Base-by-base conservation (phyloP, 805 yeast species). In the Candida anglica region DNA sequence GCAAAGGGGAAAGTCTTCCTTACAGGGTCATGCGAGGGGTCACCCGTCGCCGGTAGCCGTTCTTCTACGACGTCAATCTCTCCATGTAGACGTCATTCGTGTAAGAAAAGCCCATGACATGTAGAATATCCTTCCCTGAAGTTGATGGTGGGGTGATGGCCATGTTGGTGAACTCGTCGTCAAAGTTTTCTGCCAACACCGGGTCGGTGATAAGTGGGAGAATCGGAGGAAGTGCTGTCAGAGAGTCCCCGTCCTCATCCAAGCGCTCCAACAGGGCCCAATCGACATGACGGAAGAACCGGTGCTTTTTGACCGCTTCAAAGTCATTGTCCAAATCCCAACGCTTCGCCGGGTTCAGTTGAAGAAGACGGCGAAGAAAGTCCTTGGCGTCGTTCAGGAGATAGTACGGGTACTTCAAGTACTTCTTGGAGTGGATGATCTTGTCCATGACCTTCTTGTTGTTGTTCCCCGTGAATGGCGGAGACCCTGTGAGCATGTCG, bases 151-250 rank as follows among this genome's bases (percentile, higher is more conserved):
- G 68, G 3, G 64, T 58, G 38, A 63, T 52, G 2, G 55, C 41
- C 69, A 67, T 63, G 9, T 48, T 56, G 3, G 72, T 67, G 40
- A 66, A 67, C 43, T 67, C 69, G 26, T 48, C 49, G 36, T 66
- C 67, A 36, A 67, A 67, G 43, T 67, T 67, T 36, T 67, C 73
- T 3, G 73, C 73, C 41, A 67, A 52, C 1, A 61, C 52, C 0
- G 72, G 70, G 35, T 67, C 68, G 6, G 71, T 63, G 15, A 67
- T 66, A 6, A 65, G 52, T 3, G 73, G 73, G 27, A 63, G 42
- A 23, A 67, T 65, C 1, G 73, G 73, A 4, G 73, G 73, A 17
- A 58, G 34, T 8, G 38, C 27, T 13, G 41, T 46, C 9, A 38
- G 18, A n/a, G 37, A 31, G 8, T 36, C 42, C 15, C 21, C 11